Percentiles rank a stretch among this genome's conserved stretches.
phyloP scores from a whole-genome alignment of 345 rosid species.

The Streptanthus diversifolius region DNA sequence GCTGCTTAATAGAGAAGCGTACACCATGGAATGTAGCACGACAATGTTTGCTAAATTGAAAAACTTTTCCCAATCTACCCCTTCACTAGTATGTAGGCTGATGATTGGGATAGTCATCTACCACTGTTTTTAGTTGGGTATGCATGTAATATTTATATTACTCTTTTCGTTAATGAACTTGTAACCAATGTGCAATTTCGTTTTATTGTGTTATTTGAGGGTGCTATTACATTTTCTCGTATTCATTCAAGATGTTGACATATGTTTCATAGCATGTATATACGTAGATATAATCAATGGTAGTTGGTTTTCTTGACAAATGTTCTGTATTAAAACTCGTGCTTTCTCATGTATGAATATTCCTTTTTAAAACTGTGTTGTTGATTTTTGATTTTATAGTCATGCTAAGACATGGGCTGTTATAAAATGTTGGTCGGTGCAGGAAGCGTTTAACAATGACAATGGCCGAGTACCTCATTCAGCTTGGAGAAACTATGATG shows the following conservation, averaged over 20 bases:
- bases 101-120: neutral
- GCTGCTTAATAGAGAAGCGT: slow-evolving; percentile 5
- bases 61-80: neutral
- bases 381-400: neutral
- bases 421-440: slow-evolving; percentile 18
- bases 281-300: neutral
- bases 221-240: neutral
- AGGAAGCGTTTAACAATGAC: slow-evolving; percentile 89
- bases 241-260: neutral
- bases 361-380: neutral
- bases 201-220: neutral
- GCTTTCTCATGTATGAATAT: neutral
- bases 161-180: neutral
- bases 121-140: slow-evolving; percentile 15
- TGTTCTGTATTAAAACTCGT: slow-evolving; percentile 6
- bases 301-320: neutral
- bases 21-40: neutral
- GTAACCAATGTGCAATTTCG: neutral
- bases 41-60: slow-evolving; percentile 10
- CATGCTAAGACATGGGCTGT: neutral
- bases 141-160: neutral
- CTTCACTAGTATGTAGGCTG: slow-evolving; percentile 4
- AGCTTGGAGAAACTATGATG: slow-evolving; percentile 98
- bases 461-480: slow-evolving; percentile 97
- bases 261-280: slow-evolving; percentile 5